Conservation (phyloP, 371 early-diverging fungal species). For the Circinella minor region DNA sequence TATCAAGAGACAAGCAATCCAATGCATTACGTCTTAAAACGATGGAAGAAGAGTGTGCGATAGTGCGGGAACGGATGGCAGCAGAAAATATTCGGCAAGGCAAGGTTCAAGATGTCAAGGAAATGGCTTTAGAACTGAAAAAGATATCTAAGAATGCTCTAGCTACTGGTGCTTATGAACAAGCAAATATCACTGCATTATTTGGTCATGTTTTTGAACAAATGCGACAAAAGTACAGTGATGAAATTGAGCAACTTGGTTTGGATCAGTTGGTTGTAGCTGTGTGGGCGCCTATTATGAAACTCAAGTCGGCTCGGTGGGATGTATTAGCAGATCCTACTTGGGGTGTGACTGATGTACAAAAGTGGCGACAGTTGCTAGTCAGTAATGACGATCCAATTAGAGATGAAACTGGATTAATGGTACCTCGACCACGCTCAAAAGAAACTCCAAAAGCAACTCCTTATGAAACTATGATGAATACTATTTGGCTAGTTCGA, state of each 20-base stretch:
- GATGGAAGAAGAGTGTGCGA: constrained; percentile 40
- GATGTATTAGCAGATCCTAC: constrained; percentile 69
- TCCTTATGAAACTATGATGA: constrained; percentile 82
- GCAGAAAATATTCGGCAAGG: constrained; percentile 28
- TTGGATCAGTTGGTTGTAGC: constrained; percentile 76
- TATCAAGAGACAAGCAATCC: constrained; percentile 60
- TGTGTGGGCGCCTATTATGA: constrained; percentile 63
- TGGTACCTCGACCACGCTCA: constrained; percentile 6
- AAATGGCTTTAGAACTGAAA: constrained; percentile 55
- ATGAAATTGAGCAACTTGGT: constrained; percentile 56
- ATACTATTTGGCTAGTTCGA: constrained; percentile 77
- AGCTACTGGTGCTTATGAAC: constrained; percentile 44
- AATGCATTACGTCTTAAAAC: constrained; percentile 46
- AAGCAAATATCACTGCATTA: constrained; percentile 48
- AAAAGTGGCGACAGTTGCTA: constrained; percentile 59
- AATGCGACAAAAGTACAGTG: constrained; percentile 51
- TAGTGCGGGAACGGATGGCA: constrained; percentile 44
- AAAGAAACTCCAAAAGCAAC: constrained; percentile 55
- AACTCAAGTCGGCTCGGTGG: constrained; percentile 63
- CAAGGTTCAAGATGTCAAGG: constrained; percentile 46
- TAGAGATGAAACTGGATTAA: constrained; percentile 11
- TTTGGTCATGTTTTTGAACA: constrained; percentile 62
- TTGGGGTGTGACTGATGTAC: constrained; percentile 55
- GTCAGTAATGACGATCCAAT: constrained; percentile 32
- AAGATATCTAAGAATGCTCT: constrained; percentile 47